Percentiles rank a stretch among this genome's conserved stretches.
Evolutionary conservation across 768 basidiomycete species (phyloP).

Genomic region (Mycena amicta): DNA sequence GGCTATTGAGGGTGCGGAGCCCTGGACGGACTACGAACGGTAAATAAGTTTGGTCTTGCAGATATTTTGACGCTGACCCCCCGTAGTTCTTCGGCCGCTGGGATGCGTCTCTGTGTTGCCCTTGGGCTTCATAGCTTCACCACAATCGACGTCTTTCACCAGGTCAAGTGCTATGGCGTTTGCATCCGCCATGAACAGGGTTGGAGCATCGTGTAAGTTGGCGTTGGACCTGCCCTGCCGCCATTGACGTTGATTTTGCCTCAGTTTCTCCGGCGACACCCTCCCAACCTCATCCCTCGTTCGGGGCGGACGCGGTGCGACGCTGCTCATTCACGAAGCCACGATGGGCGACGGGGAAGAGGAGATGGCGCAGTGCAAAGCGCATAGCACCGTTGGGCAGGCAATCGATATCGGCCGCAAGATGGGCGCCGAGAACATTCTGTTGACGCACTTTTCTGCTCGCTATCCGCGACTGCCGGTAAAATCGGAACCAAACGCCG

Average conservation of each 20-base stretch:
- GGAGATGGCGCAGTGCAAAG: constrained; percentile 72
- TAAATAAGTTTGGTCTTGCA: no score
- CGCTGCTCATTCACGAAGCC: constrained; percentile 91
- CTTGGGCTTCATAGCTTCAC: constrained; percentile 63
- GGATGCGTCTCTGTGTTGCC: constrained; percentile 45
- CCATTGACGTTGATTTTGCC: no score
- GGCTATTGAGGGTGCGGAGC: constrained; percentile 46
- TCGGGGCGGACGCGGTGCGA: constrained; percentile 63
- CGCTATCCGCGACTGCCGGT: constrained; percentile 89
- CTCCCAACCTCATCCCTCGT: constrained; percentile 72
- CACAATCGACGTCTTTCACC: constrained; percentile 76
- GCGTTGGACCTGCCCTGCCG: no score
- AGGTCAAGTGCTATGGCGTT: constrained; percentile 71
- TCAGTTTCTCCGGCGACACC: constrained; percentile 92
- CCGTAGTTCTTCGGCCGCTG: constrained; percentile 48
- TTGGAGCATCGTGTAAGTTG: constrained; percentile 77
- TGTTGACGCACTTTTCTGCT: constrained; percentile 96
- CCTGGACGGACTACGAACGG: constrained; percentile 47
- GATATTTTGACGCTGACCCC: no score
- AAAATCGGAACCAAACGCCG: constrained; percentile 2
- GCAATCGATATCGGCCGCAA: constrained; percentile 76
- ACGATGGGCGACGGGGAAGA: constrained; percentile 87
- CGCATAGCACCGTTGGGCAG: constrained; percentile 89
- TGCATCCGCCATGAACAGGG: constrained; percentile 69
- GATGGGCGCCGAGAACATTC: constrained; percentile 85